A percentile compares a stretch with the other conserved stretches of the same genome.
Conservation (phyloP, 345 rosid species). For the Salix arbutifolia region DNA sequence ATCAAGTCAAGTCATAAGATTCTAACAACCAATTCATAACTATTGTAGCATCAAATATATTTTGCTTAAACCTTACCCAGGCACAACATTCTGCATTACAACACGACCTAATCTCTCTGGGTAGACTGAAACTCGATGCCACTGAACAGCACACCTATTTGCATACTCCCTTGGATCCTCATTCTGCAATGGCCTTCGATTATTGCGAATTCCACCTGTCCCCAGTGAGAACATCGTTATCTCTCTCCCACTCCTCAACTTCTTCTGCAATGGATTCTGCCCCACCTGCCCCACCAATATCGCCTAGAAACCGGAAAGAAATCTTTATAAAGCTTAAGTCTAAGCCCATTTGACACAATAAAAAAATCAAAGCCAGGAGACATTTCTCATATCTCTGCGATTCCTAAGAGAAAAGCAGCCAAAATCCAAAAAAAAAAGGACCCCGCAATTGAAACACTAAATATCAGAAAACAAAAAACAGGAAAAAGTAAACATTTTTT, state of each 20-base stretch:
- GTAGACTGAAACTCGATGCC: slow-evolving; percentile 89
- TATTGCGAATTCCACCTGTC: slow-evolving; percentile 83
- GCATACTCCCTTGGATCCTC: slow-evolving; percentile 80
- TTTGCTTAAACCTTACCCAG: slow-evolving; percentile 63
- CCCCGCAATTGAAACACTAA: neutral
- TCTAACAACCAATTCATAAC: neutral
- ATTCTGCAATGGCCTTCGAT: slow-evolving; percentile 61
- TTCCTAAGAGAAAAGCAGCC: too few relatives aligned
- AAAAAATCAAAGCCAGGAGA: neutral
- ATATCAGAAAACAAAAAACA: neutral
- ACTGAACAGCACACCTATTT: slow-evolving; percentile 60
- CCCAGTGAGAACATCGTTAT: slow-evolving; percentile 65
- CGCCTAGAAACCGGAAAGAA: slow-evolving; percentile 44
- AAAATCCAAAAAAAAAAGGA: neutral
- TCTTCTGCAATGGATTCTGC: slow-evolving; percentile 73
- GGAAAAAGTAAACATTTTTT: neutral
- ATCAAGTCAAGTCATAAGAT: too few relatives aligned
- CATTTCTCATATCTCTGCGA: neutral
- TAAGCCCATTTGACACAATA: neutral
- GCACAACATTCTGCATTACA: slow-evolving; percentile 55
- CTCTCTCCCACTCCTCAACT: slow-evolving; percentile 52
- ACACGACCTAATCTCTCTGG: slow-evolving; percentile 48
- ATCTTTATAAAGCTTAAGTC: neutral
- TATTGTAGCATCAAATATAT: neutral
- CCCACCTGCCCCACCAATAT: slow-evolving; percentile 90